Percentiles rank a stretch among this genome's conserved stretches.
Conservation (phyloP, 305 asterid genomes). For the Fraxinus latifolia region DNA sequence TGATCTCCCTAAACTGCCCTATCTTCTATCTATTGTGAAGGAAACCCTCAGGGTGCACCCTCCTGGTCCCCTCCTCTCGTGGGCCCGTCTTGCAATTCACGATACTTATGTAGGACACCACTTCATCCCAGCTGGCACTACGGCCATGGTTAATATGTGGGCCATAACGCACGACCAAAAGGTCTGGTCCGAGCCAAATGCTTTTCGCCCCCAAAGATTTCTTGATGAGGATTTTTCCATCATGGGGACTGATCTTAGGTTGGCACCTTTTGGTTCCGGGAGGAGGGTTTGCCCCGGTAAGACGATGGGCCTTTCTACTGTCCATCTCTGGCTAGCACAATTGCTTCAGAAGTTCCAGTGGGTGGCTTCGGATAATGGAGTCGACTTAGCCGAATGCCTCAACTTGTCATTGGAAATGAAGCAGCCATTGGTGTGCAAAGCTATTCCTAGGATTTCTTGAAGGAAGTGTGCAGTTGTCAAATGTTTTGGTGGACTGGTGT, state of each 20-base stretch:
- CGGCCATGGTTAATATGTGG: conserved; percentile 94
- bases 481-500: background rate
- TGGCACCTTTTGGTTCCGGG: conserved; percentile 79
- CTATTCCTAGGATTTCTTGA: conserved; percentile 45
- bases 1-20: conserved; percentile 54
- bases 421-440: conserved; percentile 62
- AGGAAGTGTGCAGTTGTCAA: background rate
- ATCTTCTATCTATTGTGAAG: conserved; percentile 62
- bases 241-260: conserved; percentile 68
- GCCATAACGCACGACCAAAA: conserved; percentile 59
- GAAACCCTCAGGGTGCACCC: conserved; percentile 77
- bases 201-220: conserved; percentile 61
- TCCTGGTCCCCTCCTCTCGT: conserved; percentile 83
- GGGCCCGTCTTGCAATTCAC: conserved; percentile 78
- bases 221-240: conserved; percentile 52
- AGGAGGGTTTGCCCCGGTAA: conserved; percentile 80
- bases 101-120: conserved; percentile 56
- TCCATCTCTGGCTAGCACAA: conserved; percentile 75
- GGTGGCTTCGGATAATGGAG: conserved; percentile 28
- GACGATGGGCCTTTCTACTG: conserved; percentile 67
- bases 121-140: conserved; percentile 63
- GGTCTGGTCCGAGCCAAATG: conserved; percentile 54
- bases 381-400: conserved; percentile 61
- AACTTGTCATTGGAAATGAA: conserved; percentile 74
- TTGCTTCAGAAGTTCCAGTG: conserved; percentile 56